Evolutionary conservation across 176 grass and related monocot genomes (phyloP), one percentile per base, ranked within the genome.

Genomic region (Leersia perrieri): DNA sequence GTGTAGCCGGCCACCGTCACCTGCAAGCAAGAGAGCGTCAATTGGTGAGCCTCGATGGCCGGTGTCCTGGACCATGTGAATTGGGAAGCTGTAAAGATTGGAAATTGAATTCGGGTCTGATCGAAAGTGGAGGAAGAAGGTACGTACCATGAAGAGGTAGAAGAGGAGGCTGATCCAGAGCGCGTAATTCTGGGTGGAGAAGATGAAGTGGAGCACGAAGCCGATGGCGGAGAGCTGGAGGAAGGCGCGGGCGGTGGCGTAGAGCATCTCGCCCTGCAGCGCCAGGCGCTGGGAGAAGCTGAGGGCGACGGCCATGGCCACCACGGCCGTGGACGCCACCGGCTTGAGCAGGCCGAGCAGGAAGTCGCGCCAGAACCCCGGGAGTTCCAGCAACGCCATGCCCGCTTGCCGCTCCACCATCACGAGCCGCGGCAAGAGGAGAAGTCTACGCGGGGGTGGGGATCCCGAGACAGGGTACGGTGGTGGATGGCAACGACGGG

Each of bases 61-160:
- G n/a, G n/a, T n/a, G n/a, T n/a, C n/a, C n/a, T n/a, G n/a, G n/a
- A n/a, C n/a, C n/a, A n/a, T n/a, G n/a, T n/a, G n/a, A n/a, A n/a
- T n/a, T n/a, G n/a, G n/a, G n/a, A n/a, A n/a, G n/a, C n/a, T n/a
- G n/a, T n/a, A n/a, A n/a, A n/a, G n/a, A n/a, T n/a, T n/a, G n/a
- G n/a, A n/a, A n/a, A n/a, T n/a, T n/a, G n/a, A n/a, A n/a, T n/a
- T n/a, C n/a, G n/a, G n/a, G n/a, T n/a, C n/a, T n/a, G n/a, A n/a
- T n/a, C n/a, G n/a, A n/a, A n/a, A n/a, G n/a, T n/a, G n/a, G n/a
- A n/a, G n/a, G n/a, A n/a, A n/a, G n/a, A n/a, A n/a, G n/a, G n/a
- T n/a, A n/a, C n/a, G n/a, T n/a, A n/a, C 95, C 95, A 98, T 98
- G 92, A 98, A 98, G 80, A 98, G 81, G 89, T 92, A 98, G 11